A percentile compares a stretch with the other conserved stretches of the same genome.
Conservation (phyloP, 257 asterid species). For the Salvia rosmarinus region DNA sequence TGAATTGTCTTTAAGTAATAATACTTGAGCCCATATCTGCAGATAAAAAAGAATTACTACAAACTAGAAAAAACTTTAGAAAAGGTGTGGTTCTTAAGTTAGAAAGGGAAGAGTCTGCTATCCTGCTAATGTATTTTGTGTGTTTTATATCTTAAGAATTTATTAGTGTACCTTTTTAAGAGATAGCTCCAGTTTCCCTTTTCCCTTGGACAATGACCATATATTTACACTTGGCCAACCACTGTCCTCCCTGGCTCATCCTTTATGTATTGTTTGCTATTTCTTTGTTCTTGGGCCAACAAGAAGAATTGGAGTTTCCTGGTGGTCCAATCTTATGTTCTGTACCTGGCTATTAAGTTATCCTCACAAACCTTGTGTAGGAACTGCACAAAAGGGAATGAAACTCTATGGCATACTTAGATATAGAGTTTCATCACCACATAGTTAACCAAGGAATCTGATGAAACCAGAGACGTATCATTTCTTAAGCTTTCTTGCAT, state of each 20-base stretch:
- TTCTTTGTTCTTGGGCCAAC: background rate
- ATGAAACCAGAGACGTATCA: background rate
- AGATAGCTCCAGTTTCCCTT: background rate
- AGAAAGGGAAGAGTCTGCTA: constrained; percentile 16
- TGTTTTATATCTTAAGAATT: constrained; percentile 6
- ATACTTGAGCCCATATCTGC: constrained; percentile 14
- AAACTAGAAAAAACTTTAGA: background rate
- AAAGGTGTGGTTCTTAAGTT: constrained; percentile 8
- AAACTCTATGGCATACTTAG: background rate
- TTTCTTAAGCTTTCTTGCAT: constrained; percentile 18
- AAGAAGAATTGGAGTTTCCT: constrained; percentile 10
- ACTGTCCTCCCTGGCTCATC: background rate
- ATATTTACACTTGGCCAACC: background rate
- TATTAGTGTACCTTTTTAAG: background rate
- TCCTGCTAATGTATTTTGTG: background rate
- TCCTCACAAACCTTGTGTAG: constrained; percentile 6
- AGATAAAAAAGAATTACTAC: background rate
- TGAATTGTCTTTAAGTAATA: background rate
- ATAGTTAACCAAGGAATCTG: constrained; percentile 11
- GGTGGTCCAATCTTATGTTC: background rate
- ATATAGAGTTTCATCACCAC: constrained; percentile 12
- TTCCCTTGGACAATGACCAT: constrained; percentile 9
- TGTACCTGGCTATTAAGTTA: constrained; percentile 18
- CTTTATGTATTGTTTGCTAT: background rate
- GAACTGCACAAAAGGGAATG: background rate